Evolutionary conservation across 306 rosid genomes (phyloP), one percentile per base, ranked within the genome.

Genomic region (Carpinus fangiana): DNA sequence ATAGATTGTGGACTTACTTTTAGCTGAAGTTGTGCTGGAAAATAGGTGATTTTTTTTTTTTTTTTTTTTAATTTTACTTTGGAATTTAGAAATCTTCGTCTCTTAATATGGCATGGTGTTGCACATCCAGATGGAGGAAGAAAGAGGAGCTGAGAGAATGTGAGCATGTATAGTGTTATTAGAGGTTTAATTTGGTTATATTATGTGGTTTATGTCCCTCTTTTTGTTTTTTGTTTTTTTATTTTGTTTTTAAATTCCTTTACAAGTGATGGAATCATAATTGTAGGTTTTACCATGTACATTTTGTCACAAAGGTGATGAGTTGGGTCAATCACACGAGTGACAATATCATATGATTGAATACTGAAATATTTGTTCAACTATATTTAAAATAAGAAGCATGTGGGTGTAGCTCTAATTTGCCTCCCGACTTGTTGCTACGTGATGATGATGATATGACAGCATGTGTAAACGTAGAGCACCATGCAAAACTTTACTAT

Each of bases 291-390:
- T 76, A 54, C 66, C 75, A 71, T 81, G 87, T 80, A 74, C 75
- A 43, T 82, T 80, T 83, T 70, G 38, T 86, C 80, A 64, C 78
- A 83, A 75, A 79, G 85, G 79, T 83, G 74, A 76, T 87, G 64
- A 6, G 66, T 74, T 78, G 67, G 80, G 74, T 76, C 82, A 77
- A 31, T 83, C 79, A 78, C 75, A 68, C 69, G 56, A 36, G 78
- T 80, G 81, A 79, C 87, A 65, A 69, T 78, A 65, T 67, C 73
- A 31, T 71, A 83, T 70, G 79, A 60, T 75, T 73, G 74, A 53
- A 66, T 77, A 76, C 64, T 61, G 75, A 76, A 74, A 70, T 84
- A 59, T 82, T 80, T 82, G 62, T 83, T 68, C n/a, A n/a, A 50
- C 55, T 78, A 12, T 70, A 60, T 74, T 50, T 66, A 41, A 52